Evolutionary conservation across 805 yeast species (phyloP).

Genomic region (Saccharomycopsis fibuligera): DNA sequence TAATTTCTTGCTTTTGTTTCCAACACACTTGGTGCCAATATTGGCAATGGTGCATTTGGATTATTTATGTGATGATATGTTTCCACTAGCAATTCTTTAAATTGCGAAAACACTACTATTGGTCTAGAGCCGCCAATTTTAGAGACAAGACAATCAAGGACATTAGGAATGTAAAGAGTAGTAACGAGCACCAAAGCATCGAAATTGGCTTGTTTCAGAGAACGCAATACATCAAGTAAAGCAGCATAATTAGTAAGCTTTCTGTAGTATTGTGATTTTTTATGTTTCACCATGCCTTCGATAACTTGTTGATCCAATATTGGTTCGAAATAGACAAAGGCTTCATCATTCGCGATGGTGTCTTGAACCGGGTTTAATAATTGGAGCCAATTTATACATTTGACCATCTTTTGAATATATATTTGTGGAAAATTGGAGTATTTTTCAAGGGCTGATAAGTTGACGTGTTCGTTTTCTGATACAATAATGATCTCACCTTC

Average conservation of each 20-base stretch:
- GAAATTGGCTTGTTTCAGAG: constrained; percentile 47
- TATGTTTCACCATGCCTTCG: constrained; percentile 22
- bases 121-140: constrained; percentile 82
- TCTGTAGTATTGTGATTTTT: constrained; percentile 58
- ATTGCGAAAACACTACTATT: constrained; percentile 73
- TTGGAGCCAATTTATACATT: constrained; percentile 71
- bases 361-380: constrained; percentile 65
- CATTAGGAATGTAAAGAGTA: constrained; percentile 60
- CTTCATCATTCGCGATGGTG: constrained; percentile 14
- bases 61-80: constrained; percentile 60
- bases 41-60: constrained; percentile 44
- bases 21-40: constrained; percentile 74
- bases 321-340: constrained; percentile 5
- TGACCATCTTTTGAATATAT: constrained; percentile 47
- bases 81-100: constrained; percentile 71
- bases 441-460: constrained; percentile 55
- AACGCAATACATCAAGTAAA: constrained; percentile 39
- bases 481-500: constrained; percentile 62
- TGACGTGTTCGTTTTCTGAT: constrained; percentile 94
- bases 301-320: constrained; percentile 34
- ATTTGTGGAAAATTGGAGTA: constrained; percentile 59
- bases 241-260: constrained; percentile 38
- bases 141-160: constrained; percentile 57
- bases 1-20: constrained; percentile 81
- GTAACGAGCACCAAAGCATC: constrained; percentile 74